Percentiles rank a stretch among this genome's conserved stretches.
phyloP scores from a whole-genome alignment of 2,329 filamentous ascomycete species.

The Curvularia lunata region DNA sequence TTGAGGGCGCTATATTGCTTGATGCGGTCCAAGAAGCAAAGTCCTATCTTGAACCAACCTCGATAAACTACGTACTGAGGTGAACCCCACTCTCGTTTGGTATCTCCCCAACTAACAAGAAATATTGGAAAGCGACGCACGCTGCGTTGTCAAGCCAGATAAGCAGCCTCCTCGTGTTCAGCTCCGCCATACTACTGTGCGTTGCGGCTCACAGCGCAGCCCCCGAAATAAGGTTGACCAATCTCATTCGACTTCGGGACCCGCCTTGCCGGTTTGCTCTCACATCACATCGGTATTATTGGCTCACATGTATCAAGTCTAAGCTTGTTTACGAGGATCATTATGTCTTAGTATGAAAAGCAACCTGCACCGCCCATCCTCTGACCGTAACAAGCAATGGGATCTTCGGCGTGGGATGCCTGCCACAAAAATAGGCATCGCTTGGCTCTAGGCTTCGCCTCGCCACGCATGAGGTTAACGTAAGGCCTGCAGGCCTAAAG shows the following conservation, averaged over 20 bases:
- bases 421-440: not conserved
- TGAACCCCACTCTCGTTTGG: not conserved
- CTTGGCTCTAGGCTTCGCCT: not conserved
- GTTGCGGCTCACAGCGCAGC: not conserved
- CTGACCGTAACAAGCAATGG: not conserved
- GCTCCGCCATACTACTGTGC: not conserved
- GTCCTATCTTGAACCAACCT: slow-evolving; percentile 8
- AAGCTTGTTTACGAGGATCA: slow-evolving; percentile 3
- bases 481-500: not conserved
- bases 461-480: not conserved
- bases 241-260: not conserved
- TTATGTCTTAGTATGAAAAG: not conserved
- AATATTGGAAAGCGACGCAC: not conserved
- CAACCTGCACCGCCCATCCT: not conserved
- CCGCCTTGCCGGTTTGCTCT: slow-evolving; percentile 4
- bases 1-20: slow-evolving; percentile 1
- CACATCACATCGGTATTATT: slow-evolving; percentile 3
- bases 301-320: not conserved
- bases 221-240: not conserved
- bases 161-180: not conserved
- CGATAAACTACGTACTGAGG: not conserved
- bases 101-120: not conserved
- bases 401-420: not conserved
- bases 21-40: slow-evolving; percentile 4
- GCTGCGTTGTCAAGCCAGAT: not conserved